phyloP scores from a whole-genome alignment of 495 filamentous ascomycete species.

The Pyrenula massariospora region DNA sequence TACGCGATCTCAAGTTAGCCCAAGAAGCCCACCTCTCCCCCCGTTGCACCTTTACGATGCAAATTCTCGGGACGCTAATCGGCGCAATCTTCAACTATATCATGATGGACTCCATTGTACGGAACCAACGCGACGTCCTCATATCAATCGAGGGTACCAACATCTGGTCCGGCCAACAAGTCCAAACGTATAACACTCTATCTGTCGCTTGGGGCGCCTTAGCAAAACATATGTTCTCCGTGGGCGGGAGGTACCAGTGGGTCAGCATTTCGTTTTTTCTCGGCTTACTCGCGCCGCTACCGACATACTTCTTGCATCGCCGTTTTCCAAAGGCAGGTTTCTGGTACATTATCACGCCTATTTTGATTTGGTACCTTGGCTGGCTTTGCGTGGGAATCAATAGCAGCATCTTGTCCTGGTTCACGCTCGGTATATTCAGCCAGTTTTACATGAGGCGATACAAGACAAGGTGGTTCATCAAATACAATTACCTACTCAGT shows the following conservation, averaged over 20 bases:
- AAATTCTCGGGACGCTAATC: constrained; percentile 31
- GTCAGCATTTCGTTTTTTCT: no score
- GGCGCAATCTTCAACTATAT: constrained; percentile 36
- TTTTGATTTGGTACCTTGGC: constrained; percentile 23
- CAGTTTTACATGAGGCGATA: constrained; percentile 43
- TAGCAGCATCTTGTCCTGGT: constrained; percentile 20
- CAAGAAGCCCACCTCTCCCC: constrained; percentile 24
- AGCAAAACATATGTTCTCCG: constrained; percentile 27
- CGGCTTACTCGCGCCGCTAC: no score
- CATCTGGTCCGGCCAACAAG: constrained; percentile 34
- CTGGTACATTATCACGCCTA: no score
- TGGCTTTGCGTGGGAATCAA: constrained; percentile 25
- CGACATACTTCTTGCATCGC: no score
- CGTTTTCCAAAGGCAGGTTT: no score
- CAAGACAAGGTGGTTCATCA: constrained; percentile 36
- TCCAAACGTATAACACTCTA: constrained; percentile 27
- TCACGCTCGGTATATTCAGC: constrained; percentile 29
- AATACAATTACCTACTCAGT: constrained; percentile 45
- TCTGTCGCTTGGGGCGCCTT: constrained; percentile 31
- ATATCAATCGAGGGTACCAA: constrained; percentile 23
- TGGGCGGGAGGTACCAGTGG: no score
- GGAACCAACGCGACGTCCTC: constrained; percentile 23
- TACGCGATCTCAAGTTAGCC: constrained; percentile 27
- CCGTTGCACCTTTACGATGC: constrained; percentile 28
- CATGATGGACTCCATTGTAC: constrained; percentile 34